Evolutionary conservation across 805 yeast genomes (phyloP), one percentile per base, ranked within the genome.

Genomic region (Wickerhamomyces xylosicus): DNA sequence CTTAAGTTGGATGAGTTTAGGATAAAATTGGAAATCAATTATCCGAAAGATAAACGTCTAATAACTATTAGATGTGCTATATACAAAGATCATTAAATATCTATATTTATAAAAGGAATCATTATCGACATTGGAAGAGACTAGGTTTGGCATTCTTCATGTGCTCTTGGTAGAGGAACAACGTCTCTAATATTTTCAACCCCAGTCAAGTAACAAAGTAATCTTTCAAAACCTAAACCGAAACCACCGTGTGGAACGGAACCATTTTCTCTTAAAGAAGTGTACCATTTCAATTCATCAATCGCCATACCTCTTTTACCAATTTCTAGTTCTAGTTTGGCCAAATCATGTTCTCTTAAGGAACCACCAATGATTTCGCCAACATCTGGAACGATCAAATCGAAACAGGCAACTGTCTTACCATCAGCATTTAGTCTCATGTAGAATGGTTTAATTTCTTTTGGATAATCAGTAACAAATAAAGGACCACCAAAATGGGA

Each of bases 321-420:
- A 58, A 90, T 76, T 42, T 74, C 81, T 1, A 44, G 44, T 3
- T 63, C 47, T 15, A 92, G 59, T 11, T 41, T 48, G 0, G 58
- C 67, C 43, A 71, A 62, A 44, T 72, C 61, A 51, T 84, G 85
- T 51, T 90, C 95, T 59, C 99, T 83, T 43, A 92, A 48, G 1
- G 96, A 86, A 0, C 99, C 99, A 2, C 99, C 99, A 7, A 85
- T 79, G 14, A 92, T 63, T 57, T 92, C 99, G 19, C 97, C 99
- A 41, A 92, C 71, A 16, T 80, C 90, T 0, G 99, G 98, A 16
- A 90, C 73, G 5, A 92, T 61, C 36, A 92, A 66, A 54, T 92
- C 99, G 53, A 77, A 92, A 52, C 97, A 89, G 0, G 84, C 95
- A 2, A 85, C 97, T 0, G 95, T 86, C 5, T 59, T 55, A 0